Evolutionary conservation across 208 protist genomes (phyloP), one percentile per base, ranked within the genome.

Genomic region (Trypanosoma cruzi): DNA sequence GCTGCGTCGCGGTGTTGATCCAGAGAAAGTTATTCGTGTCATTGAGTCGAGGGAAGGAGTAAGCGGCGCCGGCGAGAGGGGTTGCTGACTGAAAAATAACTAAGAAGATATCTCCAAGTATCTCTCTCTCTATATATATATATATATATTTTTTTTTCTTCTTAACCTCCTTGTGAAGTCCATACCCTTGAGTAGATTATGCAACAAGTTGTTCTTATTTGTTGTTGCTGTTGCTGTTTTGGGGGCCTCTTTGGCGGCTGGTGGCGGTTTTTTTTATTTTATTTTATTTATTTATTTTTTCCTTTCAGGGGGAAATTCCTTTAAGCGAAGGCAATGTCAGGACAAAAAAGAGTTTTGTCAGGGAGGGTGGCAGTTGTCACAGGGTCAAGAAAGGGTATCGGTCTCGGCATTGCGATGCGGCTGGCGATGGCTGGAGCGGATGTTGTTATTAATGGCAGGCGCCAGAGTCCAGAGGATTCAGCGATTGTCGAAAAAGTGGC

Each of bases 21-120:
- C 77, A 3, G 86, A 94, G 36, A 78, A 88, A 8, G 60, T 94
- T 32, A 76, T 94, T 58, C 58, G 73, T 37, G 46, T 94, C n/a
- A 82, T 94, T 50, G 66, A 86, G 48, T 55, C 71, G 4, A 69
- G 64, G 66, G 71, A 57, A 53, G 59, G 37, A 62, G 60, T 73
- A 46, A 44, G 34, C 1, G 48, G 56, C 0, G 22, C n/a, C 16
- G 36, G 36, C 13, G 20, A 63, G 14, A 34, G 22, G 48, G 16
- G 48, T n/a, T 24, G 10, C 16, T 6, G 18, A 52, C 0, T 26
- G 22, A 52, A 11, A 26, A 52, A n/a, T 13, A 52, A 26, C n/a
- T n/a, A 52, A 52, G 24, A 52, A 52, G 11, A 26, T 20, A 2
- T 18, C 40, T 20, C 8, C 1, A 13, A 20, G 40, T 44, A 13